Base-by-base conservation (phyloP, 2,329 filamentous ascomycete species). In the Alternaria solani region DNA sequence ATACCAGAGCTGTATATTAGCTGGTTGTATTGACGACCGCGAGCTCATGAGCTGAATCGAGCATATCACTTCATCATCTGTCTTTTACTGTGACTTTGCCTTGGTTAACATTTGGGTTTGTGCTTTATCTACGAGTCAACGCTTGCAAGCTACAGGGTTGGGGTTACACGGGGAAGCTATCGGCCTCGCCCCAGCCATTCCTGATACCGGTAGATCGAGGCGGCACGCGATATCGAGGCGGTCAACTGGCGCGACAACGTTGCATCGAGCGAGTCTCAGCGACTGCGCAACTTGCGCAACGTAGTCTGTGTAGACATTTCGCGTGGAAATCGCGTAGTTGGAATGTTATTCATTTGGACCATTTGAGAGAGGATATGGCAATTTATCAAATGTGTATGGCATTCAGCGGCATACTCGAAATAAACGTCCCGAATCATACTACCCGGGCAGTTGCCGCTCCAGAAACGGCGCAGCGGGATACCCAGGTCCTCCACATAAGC, bases 1-100 rank as follows among this genome's bases (percentile, higher is more conserved):
- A 80, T 80, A 82, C 81, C 78, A 82, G 80, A 83, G 84, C 82
- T 87, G 85, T 87, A 87, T 81, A 87, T 86, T 87, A 86, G 83
- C 83, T 84, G 81, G 81, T 81, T 72, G 68, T 69, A 81, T 70
- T 71, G 79, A 68, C 66, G 81, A 83, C 85, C 81, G 79, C 76
- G 74, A 72, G 74, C 77, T 78, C 70, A 79, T 73, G 77, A 80
- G 76, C 75, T 77, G 68, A 78, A 78, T 78, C 66, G 71, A 75
- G 71, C 72, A 71, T 75, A 76, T 71, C 62, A 71, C 66, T 73
- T 67, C 63, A 71, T n/a, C 5, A 48, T 38, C n/a, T 32, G 3
- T 52, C 12, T 30, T 54, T 36, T 53, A n/a, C 30, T 5, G 34
- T 25, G 47, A 53, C 12, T 41, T 42, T 28, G 26, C 38, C 14